A percentile compares a stretch with the other conserved stretches of the same genome.
Evolutionary conservation across 495 filamentous ascomycete genomes (phyloP).

Genomic region (Hypoxylon trugodes): DNA sequence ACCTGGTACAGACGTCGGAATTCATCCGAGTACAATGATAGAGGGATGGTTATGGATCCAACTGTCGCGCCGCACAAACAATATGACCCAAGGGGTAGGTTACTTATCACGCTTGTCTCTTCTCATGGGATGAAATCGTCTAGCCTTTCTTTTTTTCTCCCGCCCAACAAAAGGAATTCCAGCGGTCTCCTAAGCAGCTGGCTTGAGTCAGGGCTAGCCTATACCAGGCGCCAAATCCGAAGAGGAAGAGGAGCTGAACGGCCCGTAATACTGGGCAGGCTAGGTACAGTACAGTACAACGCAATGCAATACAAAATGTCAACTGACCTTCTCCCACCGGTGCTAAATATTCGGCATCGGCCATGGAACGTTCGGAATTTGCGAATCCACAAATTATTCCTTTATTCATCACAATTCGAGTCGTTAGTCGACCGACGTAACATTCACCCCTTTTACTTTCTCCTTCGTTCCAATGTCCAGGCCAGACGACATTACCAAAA

Average conservation of each 20-base stretch:
- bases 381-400: background rate
- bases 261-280: too few species aligned
- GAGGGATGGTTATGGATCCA: background rate
- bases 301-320: too few species aligned
- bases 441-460: background rate
- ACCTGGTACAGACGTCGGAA: conserved; percentile 10
- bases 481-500: background rate
- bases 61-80: conserved; percentile 4
- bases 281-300: too few species aligned
- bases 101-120: conserved; percentile 22
- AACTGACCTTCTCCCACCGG: background rate
- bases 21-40: conserved; percentile 9
- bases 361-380: background rate
- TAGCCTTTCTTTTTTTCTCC: background rate
- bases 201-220: conserved; percentile 10
- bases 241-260: background rate
- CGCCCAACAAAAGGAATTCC: background rate
- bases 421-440: background rate
- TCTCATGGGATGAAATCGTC: conserved; percentile 17
- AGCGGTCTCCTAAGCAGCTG: background rate
- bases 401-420: background rate
- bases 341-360: background rate
- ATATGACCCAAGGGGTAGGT: background rate
- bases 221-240: background rate
- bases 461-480: background rate